Evolutionary conservation across 805 yeast species (phyloP).

Genomic region (Saturnispora bothae): DNA sequence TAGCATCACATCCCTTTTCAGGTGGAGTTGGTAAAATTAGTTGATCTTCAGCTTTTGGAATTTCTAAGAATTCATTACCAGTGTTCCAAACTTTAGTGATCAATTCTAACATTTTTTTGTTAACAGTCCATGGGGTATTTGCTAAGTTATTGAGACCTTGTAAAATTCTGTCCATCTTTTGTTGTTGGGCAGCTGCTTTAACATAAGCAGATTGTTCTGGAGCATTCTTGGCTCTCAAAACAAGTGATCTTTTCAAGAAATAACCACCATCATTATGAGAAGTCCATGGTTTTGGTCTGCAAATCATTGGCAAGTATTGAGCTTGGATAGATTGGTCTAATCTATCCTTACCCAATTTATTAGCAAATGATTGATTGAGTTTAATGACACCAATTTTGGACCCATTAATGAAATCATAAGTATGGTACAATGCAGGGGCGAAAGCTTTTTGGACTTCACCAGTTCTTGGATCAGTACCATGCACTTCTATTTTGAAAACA

Average conservation of each 20-base stretch:
- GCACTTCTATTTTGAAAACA: conserved; percentile 72
- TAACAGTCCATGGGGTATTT: conserved; percentile 85
- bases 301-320: conserved; percentile 85
- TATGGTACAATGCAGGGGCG: conserved; percentile 86
- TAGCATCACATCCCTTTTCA: conserved; percentile 58
- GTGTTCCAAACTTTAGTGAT: conserved; percentile 80
- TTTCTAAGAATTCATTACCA: conserved; percentile 62
- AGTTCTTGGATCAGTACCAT: conserved; percentile 73
- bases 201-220: conserved; percentile 87
- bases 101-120: conserved; percentile 55
- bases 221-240: conserved; percentile 72
- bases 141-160: conserved; percentile 83
- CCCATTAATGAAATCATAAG: conserved; percentile 74
- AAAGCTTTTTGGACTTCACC: conserved; percentile 53
- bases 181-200: conserved; percentile 68
- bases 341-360: conserved; percentile 56
- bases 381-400: conserved; percentile 72
- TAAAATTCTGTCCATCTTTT: conserved; percentile 55
- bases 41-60: conserved; percentile 44
- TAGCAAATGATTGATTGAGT: conserved; percentile 58
- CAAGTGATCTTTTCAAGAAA: conserved; percentile 45
- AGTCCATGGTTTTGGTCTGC: conserved; percentile 84
- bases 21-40: conserved; percentile 47
- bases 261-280: conserved; percentile 81
- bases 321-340: conserved; percentile 59